phyloP scores from a whole-genome alignment of 345 rosid species.

The Murraya koenigii region DNA sequence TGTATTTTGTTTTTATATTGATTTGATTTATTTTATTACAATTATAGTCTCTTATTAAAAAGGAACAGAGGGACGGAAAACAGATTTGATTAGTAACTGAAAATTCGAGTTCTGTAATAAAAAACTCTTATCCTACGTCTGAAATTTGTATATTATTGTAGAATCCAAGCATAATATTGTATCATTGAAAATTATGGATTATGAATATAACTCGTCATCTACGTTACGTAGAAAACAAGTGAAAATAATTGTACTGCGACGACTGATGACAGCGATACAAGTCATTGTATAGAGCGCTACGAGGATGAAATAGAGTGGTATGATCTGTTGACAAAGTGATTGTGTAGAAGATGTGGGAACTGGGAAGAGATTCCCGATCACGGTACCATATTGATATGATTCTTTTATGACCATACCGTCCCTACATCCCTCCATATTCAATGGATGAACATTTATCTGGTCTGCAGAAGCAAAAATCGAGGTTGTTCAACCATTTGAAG shows the following conservation, averaged over 20 bases:
- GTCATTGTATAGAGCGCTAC: background rate
- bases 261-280: background rate
- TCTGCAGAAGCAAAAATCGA: background rate
- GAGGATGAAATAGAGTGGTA: background rate
- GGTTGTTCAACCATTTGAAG: background rate
- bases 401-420: background rate
- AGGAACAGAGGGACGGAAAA: background rate
- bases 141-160: background rate
- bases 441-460: background rate
- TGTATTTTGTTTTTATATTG: background rate
- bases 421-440: background rate
- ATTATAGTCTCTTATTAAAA: background rate
- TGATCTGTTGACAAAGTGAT: background rate
- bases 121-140: too few species aligned
- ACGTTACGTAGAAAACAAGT: background rate
- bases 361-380: background rate
- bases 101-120: background rate
- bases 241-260: background rate
- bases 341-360: background rate
- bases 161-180: background rate
- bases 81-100: background rate
- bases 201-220: background rate
- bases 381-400: background rate
- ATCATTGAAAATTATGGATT: background rate
- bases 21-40: background rate